Evolutionary conservation across 345 rosid genomes (phyloP).

Genomic region (Cardamine chenopodiifolia): DNA sequence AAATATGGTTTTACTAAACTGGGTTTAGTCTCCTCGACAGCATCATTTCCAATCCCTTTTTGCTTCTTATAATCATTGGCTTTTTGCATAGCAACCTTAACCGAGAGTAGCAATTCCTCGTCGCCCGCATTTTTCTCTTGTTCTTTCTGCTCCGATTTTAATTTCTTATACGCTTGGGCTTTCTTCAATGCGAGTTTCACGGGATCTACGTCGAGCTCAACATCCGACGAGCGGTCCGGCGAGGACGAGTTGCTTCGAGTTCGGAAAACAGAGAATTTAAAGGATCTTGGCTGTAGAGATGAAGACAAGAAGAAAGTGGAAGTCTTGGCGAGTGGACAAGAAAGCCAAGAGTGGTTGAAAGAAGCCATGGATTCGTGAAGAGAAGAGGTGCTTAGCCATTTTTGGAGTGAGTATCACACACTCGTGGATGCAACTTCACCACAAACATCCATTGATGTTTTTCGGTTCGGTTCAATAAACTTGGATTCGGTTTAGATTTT

Average conservation of each 20-base stretch:
- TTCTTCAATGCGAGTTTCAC: slow-evolving; percentile 74
- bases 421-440: slow-evolving; percentile 27
- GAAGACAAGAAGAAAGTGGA: slow-evolving; percentile 40
- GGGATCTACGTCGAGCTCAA: slow-evolving; percentile 50
- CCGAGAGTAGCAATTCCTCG: slow-evolving; percentile 41
- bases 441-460: slow-evolving; percentile 19
- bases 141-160: slow-evolving; percentile 20
- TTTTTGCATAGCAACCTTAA: slow-evolving; percentile 52
- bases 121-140: slow-evolving; percentile 5
- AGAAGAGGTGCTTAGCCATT: slow-evolving; percentile 31
- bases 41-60: slow-evolving; percentile 39
- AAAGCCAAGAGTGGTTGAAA: slow-evolving; percentile 46
- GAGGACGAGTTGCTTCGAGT: slow-evolving; percentile 40
- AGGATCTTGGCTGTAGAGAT: slow-evolving; percentile 38
- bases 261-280: slow-evolving; percentile 43
- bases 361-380: slow-evolving; percentile 46
- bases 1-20: slow-evolving; percentile 41
- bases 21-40: slow-evolving; percentile 24
- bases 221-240: slow-evolving; percentile 33
- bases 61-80: slow-evolving; percentile 48
- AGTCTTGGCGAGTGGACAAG: slow-evolving; percentile 47
- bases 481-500: neutral
- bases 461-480: neutral
- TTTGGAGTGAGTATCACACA: neutral
- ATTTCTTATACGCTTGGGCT: slow-evolving; percentile 60